Conservation (phyloP, 1,284 basidiomycete genomes). For the Ceratobasidium sp. region DNA sequence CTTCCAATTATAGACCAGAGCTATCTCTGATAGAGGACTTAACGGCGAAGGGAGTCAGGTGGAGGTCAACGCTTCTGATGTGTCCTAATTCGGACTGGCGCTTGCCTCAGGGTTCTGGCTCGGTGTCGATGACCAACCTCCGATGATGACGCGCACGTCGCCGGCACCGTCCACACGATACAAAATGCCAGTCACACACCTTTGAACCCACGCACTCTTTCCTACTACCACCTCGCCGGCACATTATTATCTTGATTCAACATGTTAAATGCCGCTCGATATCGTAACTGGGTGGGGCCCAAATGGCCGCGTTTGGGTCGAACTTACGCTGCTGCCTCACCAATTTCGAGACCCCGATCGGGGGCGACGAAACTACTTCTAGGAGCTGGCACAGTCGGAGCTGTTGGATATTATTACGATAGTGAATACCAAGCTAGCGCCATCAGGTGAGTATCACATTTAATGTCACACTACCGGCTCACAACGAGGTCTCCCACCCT, state of each 20-base stretch:
- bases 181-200: neutral
- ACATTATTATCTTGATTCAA: neutral
- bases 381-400: slow-evolving; percentile 8
- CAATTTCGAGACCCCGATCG: slow-evolving; percentile 1
- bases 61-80: neutral
- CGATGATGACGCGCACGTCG: slow-evolving; percentile 5
- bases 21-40: neutral
- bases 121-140: neutral
- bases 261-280: slow-evolving; percentile 12
- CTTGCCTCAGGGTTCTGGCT: slow-evolving; percentile 1
- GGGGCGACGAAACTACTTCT: slow-evolving; percentile 5
- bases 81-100: slow-evolving; percentile 2
- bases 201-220: neutral
- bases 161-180: slow-evolving; percentile 16
- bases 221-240: neutral
- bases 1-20: neutral
- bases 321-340: neutral
- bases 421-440: slow-evolving; percentile 27
- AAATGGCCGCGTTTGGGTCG: slow-evolving; percentile 17
- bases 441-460: slow-evolving; percentile 14
- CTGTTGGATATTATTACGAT: slow-evolving; percentile 24
- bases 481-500: neutral
- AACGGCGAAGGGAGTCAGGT: neutral
- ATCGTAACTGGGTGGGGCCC: neutral
- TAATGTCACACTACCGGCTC: neutral